Base-by-base conservation (phyloP, 2,329 filamentous ascomycete species). In the Ampelomyces quisqualis region DNA sequence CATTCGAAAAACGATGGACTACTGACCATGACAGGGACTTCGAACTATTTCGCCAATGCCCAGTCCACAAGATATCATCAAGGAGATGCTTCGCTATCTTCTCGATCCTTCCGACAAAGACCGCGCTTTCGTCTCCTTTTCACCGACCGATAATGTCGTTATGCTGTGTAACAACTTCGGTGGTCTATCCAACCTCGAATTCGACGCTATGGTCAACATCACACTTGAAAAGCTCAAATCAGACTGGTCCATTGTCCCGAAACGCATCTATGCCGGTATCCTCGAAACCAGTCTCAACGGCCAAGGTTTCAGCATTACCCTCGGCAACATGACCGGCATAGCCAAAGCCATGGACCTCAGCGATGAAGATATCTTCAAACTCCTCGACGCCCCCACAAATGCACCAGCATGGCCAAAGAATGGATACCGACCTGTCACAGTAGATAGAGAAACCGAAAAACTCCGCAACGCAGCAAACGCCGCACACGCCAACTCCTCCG, bases 241-340 rank as follows among this genome's bases (percentile, higher is more conserved):
- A 4, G 72, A 73, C 40, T 78, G 74, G 72, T 67, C 70, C 3
- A 77, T 79, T 34, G 65, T 62, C 5, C 76, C 76, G 1, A 56
- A 58, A 8, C 70, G 75, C 32, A 72, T 77, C 28, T 74, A 76
- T 46, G 69, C 70, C 1, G 72, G 72, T 5, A 62, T 70, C 2
- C 74, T 79, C 31, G 76, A 79, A 44, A 78, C 76, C 0, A 78
- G 74, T 0, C 62, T 80, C 7, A 79, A 80, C 49, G 77, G 72
- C 1, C 77, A 77, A 5, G 77, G 77, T 4, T 80, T 78, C 67
- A 77, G 73, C 6, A 74, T 80, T 21, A 78, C 77, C 1, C 59
- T 80, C 0, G 75, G 75, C 21, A 79, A 79, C 49, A 62, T 80
- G 33, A 71, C 70, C 2, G 64, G 70, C 23, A 72, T 75, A 50